phyloP scores from a whole-genome alignment of 2,329 filamentous ascomycete genomes.

The Geosmithia morbida region DNA sequence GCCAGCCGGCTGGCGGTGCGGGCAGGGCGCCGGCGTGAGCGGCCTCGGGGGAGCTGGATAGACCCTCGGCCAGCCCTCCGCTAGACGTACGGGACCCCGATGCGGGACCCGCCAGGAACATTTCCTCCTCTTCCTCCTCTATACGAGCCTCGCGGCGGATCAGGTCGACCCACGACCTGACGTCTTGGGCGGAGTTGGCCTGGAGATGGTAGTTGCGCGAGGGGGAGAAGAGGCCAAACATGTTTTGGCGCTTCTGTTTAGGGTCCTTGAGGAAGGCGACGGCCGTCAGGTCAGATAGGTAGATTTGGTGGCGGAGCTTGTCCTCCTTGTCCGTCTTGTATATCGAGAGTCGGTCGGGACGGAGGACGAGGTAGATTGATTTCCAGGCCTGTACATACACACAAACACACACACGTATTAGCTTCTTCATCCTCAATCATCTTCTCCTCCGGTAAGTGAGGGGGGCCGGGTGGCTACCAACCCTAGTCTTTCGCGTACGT shows the following conservation, averaged over 20 bases:
- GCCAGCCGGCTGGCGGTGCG: constrained; percentile 16
- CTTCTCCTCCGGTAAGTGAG: too few species aligned
- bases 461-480: neutral
- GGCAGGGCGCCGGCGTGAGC: constrained; percentile 8
- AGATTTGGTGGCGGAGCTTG: constrained; percentile 77
- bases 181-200: constrained; percentile 57
- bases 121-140: constrained; percentile 77
- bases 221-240: constrained; percentile 87
- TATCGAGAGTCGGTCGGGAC: constrained; percentile 78
- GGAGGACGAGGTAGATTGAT: constrained; percentile 72
- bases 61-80: constrained; percentile 16
- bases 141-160: constrained; percentile 71
- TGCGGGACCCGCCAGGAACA: constrained; percentile 56
- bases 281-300: constrained; percentile 79
- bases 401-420: too few species aligned
- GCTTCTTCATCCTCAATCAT: too few species aligned
- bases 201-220: constrained; percentile 87
- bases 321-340: constrained; percentile 89
- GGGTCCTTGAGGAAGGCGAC: constrained; percentile 80
- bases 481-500: constrained; percentile 83
- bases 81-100: constrained; percentile 29
- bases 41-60: constrained; percentile 48
- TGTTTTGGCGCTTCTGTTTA: constrained; percentile 71
- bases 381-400: constrained; percentile 72
- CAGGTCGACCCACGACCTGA: constrained; percentile 71